These are phyloP conservation scores for Tardiomyces blankii DNA, from an alignment of 1,139 yeast species.

Conservation along the genomic window DNA sequence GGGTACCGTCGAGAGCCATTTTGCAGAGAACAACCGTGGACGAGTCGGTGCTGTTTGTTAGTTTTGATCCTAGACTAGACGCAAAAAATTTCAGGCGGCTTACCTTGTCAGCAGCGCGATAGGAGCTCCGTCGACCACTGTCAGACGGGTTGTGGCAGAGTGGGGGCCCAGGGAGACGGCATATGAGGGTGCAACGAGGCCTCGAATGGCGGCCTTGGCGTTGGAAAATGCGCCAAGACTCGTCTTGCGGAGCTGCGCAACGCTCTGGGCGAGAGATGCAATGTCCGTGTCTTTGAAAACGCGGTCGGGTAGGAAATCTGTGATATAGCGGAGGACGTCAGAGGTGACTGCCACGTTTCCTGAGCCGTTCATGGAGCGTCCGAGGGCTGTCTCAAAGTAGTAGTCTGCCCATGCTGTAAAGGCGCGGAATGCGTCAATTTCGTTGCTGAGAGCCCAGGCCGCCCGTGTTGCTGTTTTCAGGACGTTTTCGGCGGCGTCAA, in stretches of 20 bases:
- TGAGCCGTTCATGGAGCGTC: neutral
- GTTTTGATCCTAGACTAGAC: neutral
- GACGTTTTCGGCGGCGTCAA: constrained; percentile 24
- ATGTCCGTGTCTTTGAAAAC: neutral
- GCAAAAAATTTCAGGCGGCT: neutral
- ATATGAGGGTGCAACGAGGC: neutral
- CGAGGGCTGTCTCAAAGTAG: neutral
- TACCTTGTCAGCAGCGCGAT: neutral
- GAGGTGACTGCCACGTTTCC: neutral
- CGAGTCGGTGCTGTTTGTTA: neutral
- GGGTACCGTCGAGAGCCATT: neutral
- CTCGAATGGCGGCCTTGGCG: neutral
- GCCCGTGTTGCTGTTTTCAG: constrained; percentile 31
- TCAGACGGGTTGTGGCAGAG: too few relatives aligned
- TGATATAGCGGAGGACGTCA: neutral
- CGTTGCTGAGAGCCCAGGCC: constrained; percentile 41
- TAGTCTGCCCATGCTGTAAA: constrained; percentile 31
- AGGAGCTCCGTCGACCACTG: too few relatives aligned
- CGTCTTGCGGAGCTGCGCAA: neutral
- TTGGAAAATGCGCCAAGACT: neutral
- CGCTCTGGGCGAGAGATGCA: neutral
- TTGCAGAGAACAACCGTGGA: neutral
- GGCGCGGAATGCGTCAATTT: constrained; percentile 39
- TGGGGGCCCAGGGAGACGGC: too few relatives aligned
- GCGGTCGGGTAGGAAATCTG: neutral